Conservation (phyloP, 495 filamentous ascomycete genomes). For the Hyphodiscus hymeniophilus region DNA sequence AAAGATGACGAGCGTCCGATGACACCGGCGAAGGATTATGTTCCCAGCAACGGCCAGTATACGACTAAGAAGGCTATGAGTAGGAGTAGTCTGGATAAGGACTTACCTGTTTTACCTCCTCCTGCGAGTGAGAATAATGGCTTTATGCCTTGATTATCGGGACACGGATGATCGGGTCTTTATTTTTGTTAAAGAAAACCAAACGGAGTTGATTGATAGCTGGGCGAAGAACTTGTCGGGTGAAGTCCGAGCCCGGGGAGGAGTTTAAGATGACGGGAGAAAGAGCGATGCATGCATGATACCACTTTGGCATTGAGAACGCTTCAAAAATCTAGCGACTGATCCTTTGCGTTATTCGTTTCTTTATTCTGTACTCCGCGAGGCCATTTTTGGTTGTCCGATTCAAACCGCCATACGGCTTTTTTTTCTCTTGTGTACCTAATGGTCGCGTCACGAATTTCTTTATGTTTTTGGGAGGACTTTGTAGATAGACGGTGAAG, state of each 20-base stretch:
- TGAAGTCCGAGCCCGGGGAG: neutral
- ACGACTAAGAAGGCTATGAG: conserved; percentile 5
- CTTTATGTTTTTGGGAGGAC: too few relatives aligned
- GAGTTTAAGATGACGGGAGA: neutral
- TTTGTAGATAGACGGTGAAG: too few relatives aligned
- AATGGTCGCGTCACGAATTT: too few relatives aligned
- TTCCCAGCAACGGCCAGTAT: neutral
- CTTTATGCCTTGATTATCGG: neutral
- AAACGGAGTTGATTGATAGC: too few relatives aligned
- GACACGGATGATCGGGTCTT: too few relatives aligned
- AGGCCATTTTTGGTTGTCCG: too few relatives aligned
- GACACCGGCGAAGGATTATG: conserved; percentile 3
- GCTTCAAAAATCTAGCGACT: too few relatives aligned
- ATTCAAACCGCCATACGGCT: too few relatives aligned
- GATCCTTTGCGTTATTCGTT: too few relatives aligned
- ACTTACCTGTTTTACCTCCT: conserved; percentile 17
- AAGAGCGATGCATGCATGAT: neutral
- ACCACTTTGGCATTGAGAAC: neutral
- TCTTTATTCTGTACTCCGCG: too few relatives aligned
- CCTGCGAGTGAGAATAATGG: neutral
- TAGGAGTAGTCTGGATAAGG: conserved; percentile 22
- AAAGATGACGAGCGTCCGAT: conserved; percentile 13
- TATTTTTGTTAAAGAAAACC: too few relatives aligned
- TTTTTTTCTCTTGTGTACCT: too few relatives aligned
- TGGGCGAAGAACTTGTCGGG: neutral